Evolutionary conservation across 2,329 filamentous ascomycete genomes (phyloP).

Genomic region (Colletotrichum sp.): DNA sequence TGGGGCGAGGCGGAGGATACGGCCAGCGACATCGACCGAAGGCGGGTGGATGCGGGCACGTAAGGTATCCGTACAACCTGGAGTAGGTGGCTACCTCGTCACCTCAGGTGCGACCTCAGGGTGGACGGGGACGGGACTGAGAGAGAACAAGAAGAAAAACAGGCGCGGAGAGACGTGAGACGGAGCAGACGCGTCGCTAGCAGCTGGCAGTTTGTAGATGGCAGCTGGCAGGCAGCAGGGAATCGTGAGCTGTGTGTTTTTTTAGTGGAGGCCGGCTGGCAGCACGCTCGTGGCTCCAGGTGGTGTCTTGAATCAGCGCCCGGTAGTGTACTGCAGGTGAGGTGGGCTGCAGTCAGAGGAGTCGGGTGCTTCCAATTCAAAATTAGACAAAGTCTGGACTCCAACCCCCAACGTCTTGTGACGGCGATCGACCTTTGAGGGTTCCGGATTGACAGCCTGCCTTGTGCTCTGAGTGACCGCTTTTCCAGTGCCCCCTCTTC

Average conservation of each 20-base stretch:
- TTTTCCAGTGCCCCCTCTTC: not conserved
- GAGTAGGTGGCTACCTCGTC: not conserved
- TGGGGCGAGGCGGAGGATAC: not conserved
- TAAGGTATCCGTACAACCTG: not conserved
- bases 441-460: not conserved
- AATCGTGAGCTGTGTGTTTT: not conserved
- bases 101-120: not conserved
- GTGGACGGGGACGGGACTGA: not conserved
- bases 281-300: not conserved
- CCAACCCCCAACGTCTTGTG: not conserved
- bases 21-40: not conserved
- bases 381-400: not conserved
- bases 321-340: not conserved
- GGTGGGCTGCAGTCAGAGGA: not conserved
- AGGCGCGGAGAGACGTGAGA: not conserved
- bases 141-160: not conserved
- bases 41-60: not conserved
- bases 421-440: not conserved
- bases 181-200: not conserved
- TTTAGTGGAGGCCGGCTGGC: not conserved
- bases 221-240: not conserved
- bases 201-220: not conserved
- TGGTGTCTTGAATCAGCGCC: not conserved
- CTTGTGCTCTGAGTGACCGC: not conserved
- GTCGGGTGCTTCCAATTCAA: not conserved